Evolutionary conservation across 2,329 filamentous ascomycete genomes (phyloP).

Genomic region (Metarhizium album): DNA sequence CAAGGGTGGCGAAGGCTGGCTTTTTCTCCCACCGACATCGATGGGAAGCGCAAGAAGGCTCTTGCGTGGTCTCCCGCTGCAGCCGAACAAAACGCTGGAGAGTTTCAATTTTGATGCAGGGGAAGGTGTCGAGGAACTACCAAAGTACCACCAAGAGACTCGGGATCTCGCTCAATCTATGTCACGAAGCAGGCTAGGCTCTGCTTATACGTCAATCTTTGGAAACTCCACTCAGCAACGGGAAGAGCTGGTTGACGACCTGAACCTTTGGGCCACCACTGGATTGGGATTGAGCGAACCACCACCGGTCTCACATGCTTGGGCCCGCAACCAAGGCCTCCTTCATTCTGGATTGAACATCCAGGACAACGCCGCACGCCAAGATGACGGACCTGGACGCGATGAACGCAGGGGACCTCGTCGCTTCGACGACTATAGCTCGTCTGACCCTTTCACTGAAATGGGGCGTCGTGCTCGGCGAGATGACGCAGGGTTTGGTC

Average conservation of each 20-base stretch:
- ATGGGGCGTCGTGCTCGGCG: conserved; percentile 17
- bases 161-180: conserved; percentile 31
- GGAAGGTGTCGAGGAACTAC: conserved; percentile 37
- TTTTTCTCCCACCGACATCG: conserved; percentile 51
- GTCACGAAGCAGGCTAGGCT: conserved; percentile 20
- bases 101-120: conserved; percentile 42
- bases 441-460: conserved; percentile 16
- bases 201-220: conserved; percentile 47
- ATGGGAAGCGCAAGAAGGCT: conserved; percentile 33
- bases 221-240: conserved; percentile 35
- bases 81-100: conserved; percentile 40
- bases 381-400: conserved; percentile 3
- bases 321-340: conserved; percentile 23
- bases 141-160: conserved; percentile 33
- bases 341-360: conserved; percentile 24
- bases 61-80: conserved; percentile 50
- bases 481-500: conserved; percentile 13
- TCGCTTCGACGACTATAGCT: conserved; percentile 9
- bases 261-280: conserved; percentile 42
- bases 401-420: conserved; percentile 7
- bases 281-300: conserved; percentile 42
- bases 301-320: conserved; percentile 26
- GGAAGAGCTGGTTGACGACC: conserved; percentile 30
- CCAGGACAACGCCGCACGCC: conserved; percentile 3
- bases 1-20: conserved; percentile 60